phyloP scores from a whole-genome alignment of 768 basidiomycete species.

The Mycena kentingensis region DNA sequence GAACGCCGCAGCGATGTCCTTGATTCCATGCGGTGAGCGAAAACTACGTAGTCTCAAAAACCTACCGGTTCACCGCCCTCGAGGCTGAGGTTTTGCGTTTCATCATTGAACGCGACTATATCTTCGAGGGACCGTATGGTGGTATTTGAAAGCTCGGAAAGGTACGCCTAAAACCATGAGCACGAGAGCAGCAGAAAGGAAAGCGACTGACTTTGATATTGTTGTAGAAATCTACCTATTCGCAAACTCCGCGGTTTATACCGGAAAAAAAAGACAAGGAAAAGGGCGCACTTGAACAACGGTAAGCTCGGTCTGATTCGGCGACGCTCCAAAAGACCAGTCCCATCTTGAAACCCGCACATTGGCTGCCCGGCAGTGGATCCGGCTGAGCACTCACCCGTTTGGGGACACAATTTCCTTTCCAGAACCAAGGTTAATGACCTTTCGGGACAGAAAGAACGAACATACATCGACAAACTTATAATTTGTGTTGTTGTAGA shows the following conservation, averaged over 20 bases:
- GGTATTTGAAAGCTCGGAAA: constrained; percentile 21
- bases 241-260: neutral
- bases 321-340: constrained; percentile 18
- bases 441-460: too few relatives aligned
- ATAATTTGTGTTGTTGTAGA: constrained; percentile 22
- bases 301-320: constrained; percentile 21
- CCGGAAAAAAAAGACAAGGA: neutral
- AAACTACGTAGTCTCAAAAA: neutral
- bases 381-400: constrained; percentile 2
- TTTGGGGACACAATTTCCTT: constrained; percentile 22
- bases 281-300: constrained; percentile 16
- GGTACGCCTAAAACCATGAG: too few relatives aligned
- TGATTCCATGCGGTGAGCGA: too few relatives aligned
- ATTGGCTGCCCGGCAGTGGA: neutral
- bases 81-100: constrained; percentile 7
- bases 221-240: constrained; percentile 21
- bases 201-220: too few relatives aligned
- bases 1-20: constrained; percentile 20
- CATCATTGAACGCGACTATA: constrained; percentile 23
- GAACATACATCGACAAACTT: constrained; percentile 15
- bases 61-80: constrained; percentile 21
- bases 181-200: too few relatives aligned
- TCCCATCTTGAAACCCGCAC: constrained; percentile 12
- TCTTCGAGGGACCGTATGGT: constrained; percentile 22
- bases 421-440: neutral